Conservation (phyloP, 2,329 filamentous ascomycete genomes). For the Pseudogymnoascus sp. region DNA sequence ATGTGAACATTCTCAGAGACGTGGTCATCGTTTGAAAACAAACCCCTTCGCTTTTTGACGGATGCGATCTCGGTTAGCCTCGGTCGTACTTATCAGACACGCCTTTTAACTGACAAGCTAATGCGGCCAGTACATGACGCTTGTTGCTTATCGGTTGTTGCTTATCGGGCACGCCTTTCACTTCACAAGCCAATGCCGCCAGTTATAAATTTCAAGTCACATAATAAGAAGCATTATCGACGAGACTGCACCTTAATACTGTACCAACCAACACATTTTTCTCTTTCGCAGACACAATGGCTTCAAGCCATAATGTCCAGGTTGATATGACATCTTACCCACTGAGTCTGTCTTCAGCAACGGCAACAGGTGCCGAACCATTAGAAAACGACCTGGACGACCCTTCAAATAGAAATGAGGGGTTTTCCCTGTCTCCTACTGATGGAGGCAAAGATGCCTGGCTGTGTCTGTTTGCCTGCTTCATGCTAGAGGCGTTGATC, state of each 20-base stretch:
- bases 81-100: too few species aligned
- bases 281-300: neutral
- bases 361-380: neutral
- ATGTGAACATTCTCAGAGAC: too few species aligned
- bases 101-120: too few species aligned
- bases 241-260: neutral
- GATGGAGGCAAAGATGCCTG: constrained; percentile 42
- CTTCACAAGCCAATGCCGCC: neutral
- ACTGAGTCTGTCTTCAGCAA: neutral
- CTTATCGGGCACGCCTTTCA: neutral
- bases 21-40: too few species aligned
- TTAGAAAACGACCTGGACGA: neutral
- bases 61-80: too few species aligned
- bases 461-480: constrained; percentile 34
- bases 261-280: neutral
- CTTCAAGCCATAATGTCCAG: neutral
- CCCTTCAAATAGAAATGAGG: neutral
- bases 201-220: neutral
- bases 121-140: too few species aligned
- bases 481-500: constrained; percentile 41
- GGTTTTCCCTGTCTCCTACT: neutral
- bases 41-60: too few species aligned
- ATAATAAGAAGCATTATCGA: neutral
- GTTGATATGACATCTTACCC: neutral
- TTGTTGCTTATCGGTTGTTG: too few species aligned